A percentile compares a stretch with the other conserved stretches of the same genome.
Conservation (phyloP, 164 flowering plant genomes). For the Magnolia changhungtana region DNA sequence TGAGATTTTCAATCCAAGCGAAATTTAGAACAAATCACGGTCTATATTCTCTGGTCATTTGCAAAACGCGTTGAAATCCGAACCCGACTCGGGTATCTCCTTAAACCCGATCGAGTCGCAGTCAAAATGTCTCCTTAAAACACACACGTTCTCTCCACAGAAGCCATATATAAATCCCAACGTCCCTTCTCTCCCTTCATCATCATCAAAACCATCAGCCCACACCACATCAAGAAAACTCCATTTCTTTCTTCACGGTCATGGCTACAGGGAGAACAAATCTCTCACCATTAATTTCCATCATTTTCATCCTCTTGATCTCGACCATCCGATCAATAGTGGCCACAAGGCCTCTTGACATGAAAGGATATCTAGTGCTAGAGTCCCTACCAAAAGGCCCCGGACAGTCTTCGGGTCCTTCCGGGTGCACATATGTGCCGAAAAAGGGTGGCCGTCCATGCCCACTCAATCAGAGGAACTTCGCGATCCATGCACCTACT, state of each 20-base stretch:
- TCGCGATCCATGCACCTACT: not conserved
- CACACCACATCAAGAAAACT: too few species aligned
- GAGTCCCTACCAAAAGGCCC: slow-evolving; percentile 2
- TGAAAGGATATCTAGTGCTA: not conserved
- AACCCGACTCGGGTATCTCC: too few species aligned
- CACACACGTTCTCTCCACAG: too few species aligned
- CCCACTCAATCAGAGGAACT: not conserved
- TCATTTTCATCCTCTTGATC: not conserved
- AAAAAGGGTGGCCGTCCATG: not conserved
- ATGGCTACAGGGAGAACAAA: not conserved
- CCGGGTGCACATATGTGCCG: slow-evolving; percentile 1
- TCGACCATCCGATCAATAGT: not conserved
- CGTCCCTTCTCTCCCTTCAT: too few species aligned
- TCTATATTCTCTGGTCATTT: too few species aligned
- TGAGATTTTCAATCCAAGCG: too few species aligned
- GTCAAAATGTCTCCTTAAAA: too few species aligned
- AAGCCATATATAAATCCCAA: too few species aligned
- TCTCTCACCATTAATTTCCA: not conserved
- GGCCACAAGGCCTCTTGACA: not conserved
- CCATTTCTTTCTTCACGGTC: not conserved
- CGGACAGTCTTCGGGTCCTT: not conserved
- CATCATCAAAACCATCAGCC: too few species aligned
- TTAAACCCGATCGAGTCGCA: too few species aligned
- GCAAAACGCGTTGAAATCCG: too few species aligned
- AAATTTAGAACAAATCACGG: too few species aligned